Evolutionary conservation across 805 yeast species (phyloP).

Genomic region (Huiozyma sinensis): DNA sequence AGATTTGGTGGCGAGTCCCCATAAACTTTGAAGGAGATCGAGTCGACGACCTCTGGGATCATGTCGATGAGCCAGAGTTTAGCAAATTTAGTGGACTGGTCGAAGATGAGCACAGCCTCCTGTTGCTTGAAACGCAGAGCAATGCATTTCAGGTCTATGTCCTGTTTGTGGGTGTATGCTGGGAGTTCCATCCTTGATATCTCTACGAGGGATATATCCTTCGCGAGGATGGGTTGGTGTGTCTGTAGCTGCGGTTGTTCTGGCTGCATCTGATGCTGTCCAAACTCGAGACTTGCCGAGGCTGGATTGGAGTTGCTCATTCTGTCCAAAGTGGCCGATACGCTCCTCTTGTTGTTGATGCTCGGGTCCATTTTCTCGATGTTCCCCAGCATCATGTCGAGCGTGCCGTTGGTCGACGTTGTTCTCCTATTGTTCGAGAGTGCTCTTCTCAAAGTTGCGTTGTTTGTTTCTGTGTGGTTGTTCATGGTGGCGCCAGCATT

Average conservation of each 20-base stretch:
- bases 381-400: not conserved
- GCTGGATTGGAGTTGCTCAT: conserved; percentile 7
- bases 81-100: conserved; percentile 32
- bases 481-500: not conserved
- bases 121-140: conserved; percentile 35
- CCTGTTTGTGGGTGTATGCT: conserved; percentile 28
- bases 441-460: conserved; percentile 8
- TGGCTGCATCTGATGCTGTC: not conserved
- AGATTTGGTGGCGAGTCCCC: conserved; percentile 20
- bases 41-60: conserved; percentile 16
- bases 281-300: not conserved
- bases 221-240: conserved; percentile 33
- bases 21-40: conserved; percentile 19
- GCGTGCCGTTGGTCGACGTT: conserved; percentile 6
- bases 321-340: conserved; percentile 25
- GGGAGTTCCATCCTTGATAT: conserved; percentile 35
- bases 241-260: conserved; percentile 1
- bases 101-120: conserved; percentile 52
- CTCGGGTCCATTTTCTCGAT: not conserved
- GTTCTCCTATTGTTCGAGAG: conserved; percentile 18
- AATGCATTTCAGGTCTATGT: conserved; percentile 11
- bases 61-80: conserved; percentile 37
- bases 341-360: conserved; percentile 10
- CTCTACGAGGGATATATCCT: conserved; percentile 62
- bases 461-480: not conserved